Evolutionary conservation across 441 rosid genomes (phyloP), one percentile per base, ranked within the genome.

Genomic region (Heliophila coronopifolia): DNA sequence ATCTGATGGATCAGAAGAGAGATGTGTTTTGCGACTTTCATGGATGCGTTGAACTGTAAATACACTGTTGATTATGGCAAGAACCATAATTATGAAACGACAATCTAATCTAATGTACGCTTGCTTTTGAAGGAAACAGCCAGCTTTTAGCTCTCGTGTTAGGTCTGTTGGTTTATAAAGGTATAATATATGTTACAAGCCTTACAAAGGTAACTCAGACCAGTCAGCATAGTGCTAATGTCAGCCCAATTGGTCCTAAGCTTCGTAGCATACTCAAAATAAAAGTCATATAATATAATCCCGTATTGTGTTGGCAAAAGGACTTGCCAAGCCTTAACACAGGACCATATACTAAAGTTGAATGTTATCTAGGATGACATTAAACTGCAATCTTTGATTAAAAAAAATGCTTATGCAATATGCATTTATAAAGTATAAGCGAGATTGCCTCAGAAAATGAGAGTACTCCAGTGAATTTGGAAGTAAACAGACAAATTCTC

Each of bases 151-250:
- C 96, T 3, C 82, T 92, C 4, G 99, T 94, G 17, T 33, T 85
- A 17, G 95, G 96, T 55, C 69, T 92, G 35, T 54, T 92, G 70
- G 86, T 68, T 26, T 87, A 94, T 28, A 95, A 87, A 23, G 96
- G 94, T 32, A 96, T 84, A 31, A 66, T 92, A 44, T 92, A 92
- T 34, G 94, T 92, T 19, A 80, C 96, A 4, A 74, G 65, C 62
- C 94, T 92, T 57, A 94, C 99, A 17, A 81, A 92, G 94, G 99
- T 85, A 72, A 70, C 40, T 24, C 8, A 30, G n/a, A 50, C 17
- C 12, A 28, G 4, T 24, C 24, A 33, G 6, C 44, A 11, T 16
- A 24, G 26, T 4, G 25, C 1, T 22, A 7, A 13, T 28, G 18
- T 11, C 12, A 11, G 20, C 19, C 43, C 25, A 28, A 18, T 9